A percentile compares a stretch with the other conserved stretches of the same genome.
These are phyloP conservation scores for Mycena albidolilacea DNA, from an alignment of 768 basidiomycete species.

Conservation along the genomic window DNA sequence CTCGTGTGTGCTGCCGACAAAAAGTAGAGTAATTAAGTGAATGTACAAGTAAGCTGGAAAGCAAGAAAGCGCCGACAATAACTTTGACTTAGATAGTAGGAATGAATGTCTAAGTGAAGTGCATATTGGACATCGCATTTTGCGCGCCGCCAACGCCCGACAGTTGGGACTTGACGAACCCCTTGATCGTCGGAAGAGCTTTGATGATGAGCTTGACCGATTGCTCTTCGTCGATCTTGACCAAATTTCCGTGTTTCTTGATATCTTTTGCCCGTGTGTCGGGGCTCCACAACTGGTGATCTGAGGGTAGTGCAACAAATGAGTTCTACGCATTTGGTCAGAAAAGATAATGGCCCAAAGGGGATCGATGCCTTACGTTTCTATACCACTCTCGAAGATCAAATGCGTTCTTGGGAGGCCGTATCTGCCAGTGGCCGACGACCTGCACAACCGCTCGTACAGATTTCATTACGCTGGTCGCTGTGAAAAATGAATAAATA, in stretches of 20 bases:
- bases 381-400: slow-evolving; percentile 81
- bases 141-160: slow-evolving; percentile 9
- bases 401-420: slow-evolving; percentile 68
- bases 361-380: slow-evolving; percentile 58
- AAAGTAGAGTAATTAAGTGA: not conserved
- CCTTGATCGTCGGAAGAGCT: slow-evolving; percentile 74
- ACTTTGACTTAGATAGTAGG: not conserved
- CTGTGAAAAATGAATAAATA: slow-evolving; percentile 46
- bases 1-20: not conserved
- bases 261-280: slow-evolving; percentile 58
- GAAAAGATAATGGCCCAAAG: not conserved
- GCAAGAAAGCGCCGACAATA: not conserved
- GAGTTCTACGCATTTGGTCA: slow-evolving; percentile 70
- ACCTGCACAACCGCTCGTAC: slow-evolving; percentile 87
- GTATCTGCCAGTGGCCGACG: slow-evolving; percentile 74
- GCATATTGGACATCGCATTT: slow-evolving; percentile 29
- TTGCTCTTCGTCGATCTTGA: slow-evolving; percentile 76
- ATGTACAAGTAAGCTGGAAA: slow-evolving; percentile 2
- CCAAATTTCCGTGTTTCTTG: slow-evolving; percentile 76
- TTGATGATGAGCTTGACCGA: slow-evolving; percentile 82
- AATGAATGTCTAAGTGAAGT: slow-evolving; percentile 9
- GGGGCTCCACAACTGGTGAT: slow-evolving; percentile 68
- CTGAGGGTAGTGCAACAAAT: slow-evolving; percentile 75
- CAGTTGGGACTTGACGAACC: slow-evolving; percentile 59
- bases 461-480: slow-evolving; percentile 67